phyloP scores from a whole-genome alignment of 2,329 filamentous ascomycete genomes.

The Neopestalotiopsis rosae region DNA sequence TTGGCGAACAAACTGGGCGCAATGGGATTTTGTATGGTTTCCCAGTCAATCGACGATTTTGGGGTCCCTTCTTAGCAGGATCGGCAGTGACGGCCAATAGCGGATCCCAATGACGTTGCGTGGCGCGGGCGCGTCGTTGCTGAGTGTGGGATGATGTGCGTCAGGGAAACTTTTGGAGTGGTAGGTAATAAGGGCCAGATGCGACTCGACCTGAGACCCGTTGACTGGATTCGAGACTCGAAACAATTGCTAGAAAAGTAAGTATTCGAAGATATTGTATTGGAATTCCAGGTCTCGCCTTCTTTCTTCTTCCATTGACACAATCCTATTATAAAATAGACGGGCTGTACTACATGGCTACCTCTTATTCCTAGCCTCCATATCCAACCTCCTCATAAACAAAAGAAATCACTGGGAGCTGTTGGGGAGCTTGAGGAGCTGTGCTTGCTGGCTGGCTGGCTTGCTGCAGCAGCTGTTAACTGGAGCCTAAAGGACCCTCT shows the following conservation, averaged over 20 bases:
- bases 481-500: background rate
- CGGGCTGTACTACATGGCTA: too few relatives aligned
- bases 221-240: background rate
- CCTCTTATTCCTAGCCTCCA: too few relatives aligned
- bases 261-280: too few relatives aligned
- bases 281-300: too few relatives aligned
- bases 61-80: conserved; percentile 2
- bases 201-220: background rate
- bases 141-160: conserved; percentile 1
- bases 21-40: conserved; percentile 15
- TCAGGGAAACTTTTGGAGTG: background rate
- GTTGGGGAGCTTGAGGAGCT: too few relatives aligned
- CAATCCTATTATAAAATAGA: too few relatives aligned
- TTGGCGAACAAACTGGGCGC: background rate
- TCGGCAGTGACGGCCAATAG: conserved; percentile 18
- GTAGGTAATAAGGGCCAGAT: background rate
- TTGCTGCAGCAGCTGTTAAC: too few relatives aligned
- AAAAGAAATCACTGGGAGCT: too few relatives aligned
- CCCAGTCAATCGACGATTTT: conserved; percentile 20
- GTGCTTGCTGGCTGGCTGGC: too few relatives aligned
- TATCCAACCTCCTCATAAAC: too few relatives aligned
- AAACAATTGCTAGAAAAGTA: background rate
- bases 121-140: conserved; percentile 13
- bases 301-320: too few relatives aligned
- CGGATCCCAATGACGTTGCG: conserved; percentile 17